A percentile compares a stretch with the other conserved stretches of the same genome.
Evolutionary conservation across 768 basidiomycete species (phyloP).

Genomic region (Russula compacta): DNA sequence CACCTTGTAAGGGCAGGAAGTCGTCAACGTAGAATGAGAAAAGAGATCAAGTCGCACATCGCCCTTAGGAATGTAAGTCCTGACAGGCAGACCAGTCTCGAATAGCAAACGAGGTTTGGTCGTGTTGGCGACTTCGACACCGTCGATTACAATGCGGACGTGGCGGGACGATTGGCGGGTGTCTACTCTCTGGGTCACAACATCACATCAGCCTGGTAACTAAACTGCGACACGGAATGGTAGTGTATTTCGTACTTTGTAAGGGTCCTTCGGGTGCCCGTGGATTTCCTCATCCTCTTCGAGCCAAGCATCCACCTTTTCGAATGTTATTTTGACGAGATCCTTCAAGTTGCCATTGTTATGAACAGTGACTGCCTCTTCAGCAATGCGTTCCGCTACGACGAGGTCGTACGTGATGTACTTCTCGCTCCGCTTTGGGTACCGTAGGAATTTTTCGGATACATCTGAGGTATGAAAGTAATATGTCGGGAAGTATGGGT

Average conservation of each 20-base stretch:
- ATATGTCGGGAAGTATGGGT: slow-evolving; percentile 43
- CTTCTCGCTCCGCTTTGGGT: slow-evolving; percentile 25
- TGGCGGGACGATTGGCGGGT: slow-evolving; percentile 51
- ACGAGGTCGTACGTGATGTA: slow-evolving; percentile 38
- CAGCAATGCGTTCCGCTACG: slow-evolving; percentile 33
- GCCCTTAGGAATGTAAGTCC: slow-evolving; percentile 53
- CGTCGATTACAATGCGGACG: slow-evolving; percentile 49
- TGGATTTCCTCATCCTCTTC: slow-evolving; percentile 59
- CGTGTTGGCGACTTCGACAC: slow-evolving; percentile 55
- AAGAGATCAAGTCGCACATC: slow-evolving; percentile 46
- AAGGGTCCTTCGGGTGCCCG: slow-evolving; percentile 58
- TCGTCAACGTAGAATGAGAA: slow-evolving; percentile 36
- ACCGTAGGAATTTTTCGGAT: slow-evolving; percentile 34
- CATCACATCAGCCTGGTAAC: background rate
- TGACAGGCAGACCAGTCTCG: slow-evolving; percentile 47
- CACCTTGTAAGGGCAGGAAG: slow-evolving; percentile 60
- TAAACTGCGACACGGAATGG: background rate
- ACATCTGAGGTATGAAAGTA: slow-evolving; percentile 43
- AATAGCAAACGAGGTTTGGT: slow-evolving; percentile 44
- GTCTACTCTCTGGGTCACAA: slow-evolving; percentile 43
- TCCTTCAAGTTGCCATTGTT: slow-evolving; percentile 34
- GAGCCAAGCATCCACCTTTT: slow-evolving; percentile 52
- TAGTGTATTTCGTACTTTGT: slow-evolving; percentile 38
- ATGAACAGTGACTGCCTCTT: slow-evolving; percentile 32
- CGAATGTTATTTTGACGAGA: slow-evolving; percentile 41